Conservation (phyloP, 2,329 filamentous ascomycete genomes). For the Penicillium sp. region DNA sequence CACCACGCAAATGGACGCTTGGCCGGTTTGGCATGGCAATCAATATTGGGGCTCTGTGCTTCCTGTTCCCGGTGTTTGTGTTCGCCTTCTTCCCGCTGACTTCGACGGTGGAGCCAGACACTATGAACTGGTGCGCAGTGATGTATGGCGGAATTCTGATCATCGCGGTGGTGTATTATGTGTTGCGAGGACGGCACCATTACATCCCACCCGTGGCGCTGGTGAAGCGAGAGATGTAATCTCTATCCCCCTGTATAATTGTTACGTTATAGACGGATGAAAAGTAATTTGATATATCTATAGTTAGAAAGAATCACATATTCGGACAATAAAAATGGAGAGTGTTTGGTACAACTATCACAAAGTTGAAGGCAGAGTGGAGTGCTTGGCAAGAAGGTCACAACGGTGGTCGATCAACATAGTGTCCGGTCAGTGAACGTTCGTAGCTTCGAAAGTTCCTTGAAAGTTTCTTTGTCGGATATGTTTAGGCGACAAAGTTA, state of each 20-base stretch:
- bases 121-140: constrained; percentile 44
- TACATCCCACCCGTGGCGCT: constrained; percentile 34
- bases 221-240: constrained; percentile 21
- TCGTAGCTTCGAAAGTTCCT: background rate
- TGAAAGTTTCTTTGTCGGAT: background rate
- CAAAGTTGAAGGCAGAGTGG: background rate
- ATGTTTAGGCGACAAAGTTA: background rate
- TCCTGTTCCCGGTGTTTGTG: constrained; percentile 34
- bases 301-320: background rate
- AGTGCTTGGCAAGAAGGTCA: background rate
- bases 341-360: too few relatives aligned
- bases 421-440: background rate
- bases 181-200: constrained; percentile 33
- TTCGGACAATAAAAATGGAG: too few relatives aligned
- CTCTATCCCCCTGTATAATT: background rate
- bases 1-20: constrained; percentile 36
- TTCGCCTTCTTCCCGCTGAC: constrained; percentile 43
- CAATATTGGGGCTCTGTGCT: constrained; percentile 39
- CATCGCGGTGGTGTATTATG: constrained; percentile 40
- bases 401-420: background rate
- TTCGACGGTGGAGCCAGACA: constrained; percentile 24
- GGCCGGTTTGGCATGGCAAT: constrained; percentile 35
- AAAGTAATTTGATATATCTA: background rate
- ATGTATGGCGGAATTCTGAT: constrained; percentile 41
- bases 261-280: too few relatives aligned